Conservation (phyloP, 2,329 filamentous ascomycete genomes). For the Tympanopsis confertula region DNA sequence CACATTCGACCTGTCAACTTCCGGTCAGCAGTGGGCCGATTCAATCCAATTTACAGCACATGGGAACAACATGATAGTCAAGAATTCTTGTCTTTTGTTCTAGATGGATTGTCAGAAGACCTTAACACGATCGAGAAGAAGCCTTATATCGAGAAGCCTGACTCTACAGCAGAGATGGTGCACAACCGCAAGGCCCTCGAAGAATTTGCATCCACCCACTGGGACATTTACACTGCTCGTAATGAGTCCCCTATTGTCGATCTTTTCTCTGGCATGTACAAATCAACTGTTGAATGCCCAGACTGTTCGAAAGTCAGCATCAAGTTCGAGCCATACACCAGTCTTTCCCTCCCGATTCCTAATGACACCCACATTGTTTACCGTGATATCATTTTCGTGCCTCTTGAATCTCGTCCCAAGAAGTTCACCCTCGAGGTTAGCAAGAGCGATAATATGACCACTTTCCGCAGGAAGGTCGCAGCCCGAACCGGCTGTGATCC, state of each 20-base stretch:
- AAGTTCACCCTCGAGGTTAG: too few relatives aligned
- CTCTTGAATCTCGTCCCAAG: too few relatives aligned
- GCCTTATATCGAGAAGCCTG: constrained; percentile 93
- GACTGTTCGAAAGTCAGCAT: constrained; percentile 91
- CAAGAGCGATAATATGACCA: too few relatives aligned
- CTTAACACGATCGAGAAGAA: constrained; percentile 89
- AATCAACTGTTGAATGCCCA: constrained; percentile 89
- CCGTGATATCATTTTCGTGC: too few relatives aligned
- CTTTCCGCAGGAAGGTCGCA: too few relatives aligned
- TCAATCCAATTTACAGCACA: too few relatives aligned
- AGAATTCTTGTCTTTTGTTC: constrained; percentile 86
- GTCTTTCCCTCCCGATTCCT: constrained; percentile 80
- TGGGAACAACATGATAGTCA: constrained; percentile 96
- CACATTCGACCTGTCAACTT: too few relatives aligned
- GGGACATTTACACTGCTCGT: constrained; percentile 80
- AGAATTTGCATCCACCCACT: constrained; percentile 76
- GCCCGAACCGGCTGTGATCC: too few relatives aligned
- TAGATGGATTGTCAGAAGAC: constrained; percentile 91
- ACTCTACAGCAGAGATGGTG: constrained; percentile 94
- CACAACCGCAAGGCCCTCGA: constrained; percentile 69
- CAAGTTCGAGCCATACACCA: constrained; percentile 95
- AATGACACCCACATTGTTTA: too few relatives aligned
- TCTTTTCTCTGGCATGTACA: constrained; percentile 95
- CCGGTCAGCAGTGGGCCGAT: too few relatives aligned
- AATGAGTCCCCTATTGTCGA: constrained; percentile 95